Evolutionary conservation across 495 filamentous ascomycete species (phyloP), one percentile per base, ranked within the genome.

Genomic region (Xylaria sp.): DNA sequence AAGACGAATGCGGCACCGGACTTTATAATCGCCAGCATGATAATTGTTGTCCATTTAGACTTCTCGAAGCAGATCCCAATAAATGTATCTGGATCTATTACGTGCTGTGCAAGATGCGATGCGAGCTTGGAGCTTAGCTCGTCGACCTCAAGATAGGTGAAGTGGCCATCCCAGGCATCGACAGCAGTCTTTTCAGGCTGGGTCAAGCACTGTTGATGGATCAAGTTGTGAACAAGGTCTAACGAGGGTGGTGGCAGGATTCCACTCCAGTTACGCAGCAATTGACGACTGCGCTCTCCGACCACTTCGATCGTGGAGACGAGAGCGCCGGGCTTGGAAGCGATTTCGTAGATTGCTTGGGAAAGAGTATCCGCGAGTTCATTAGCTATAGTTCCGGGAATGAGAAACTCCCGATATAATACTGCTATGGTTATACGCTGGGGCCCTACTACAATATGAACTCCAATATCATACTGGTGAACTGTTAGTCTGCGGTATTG

Each of bases 11-110:
- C 79, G 44, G 75, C 78, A 7, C 82, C 83, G 6, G 81, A 77
- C 53, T 77, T 78, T 63, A 84, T 44, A 37, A 80, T 77, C 1
- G 77, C 80, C 7, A 84, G 73, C 70, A 82, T 79, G 14, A 80
- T 75, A 21, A 86, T 82, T 0, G 79, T 37, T 8, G 73, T 75
- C 82, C 81, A 85, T 69, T 72, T 75, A 8, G 81, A 83, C 65
- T 84, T 86, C 29, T 87, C 84, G 48, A 90, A 89, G 70, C 83
- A 87, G n/a, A 89, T 75, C 2, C 82, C 85, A 58, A 90, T 85
- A 33, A 85, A 76, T 24, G 72, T 74, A 75, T 87, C 86, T 1
- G 85, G 81, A 4, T 82, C 82, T 37, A 91, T 82, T 81, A 78
- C 35, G 86, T 82, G 5, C 85, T 84, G 21, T 6, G 67, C 0